Conservation (phyloP, 208 protist species). For the Acanthamoeba sp. region DNA sequence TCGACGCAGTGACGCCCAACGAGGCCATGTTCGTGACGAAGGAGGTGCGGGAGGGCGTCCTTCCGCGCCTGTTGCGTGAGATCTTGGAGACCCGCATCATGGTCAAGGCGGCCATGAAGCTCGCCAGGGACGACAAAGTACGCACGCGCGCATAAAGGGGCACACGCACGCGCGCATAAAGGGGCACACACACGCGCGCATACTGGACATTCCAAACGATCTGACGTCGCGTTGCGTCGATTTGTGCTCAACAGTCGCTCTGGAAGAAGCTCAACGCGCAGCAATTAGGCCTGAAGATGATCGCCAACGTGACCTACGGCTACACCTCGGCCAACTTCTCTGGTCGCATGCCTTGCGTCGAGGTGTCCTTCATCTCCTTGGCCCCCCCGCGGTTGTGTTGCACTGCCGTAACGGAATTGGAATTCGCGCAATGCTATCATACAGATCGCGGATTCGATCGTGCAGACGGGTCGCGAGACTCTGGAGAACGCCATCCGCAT, state of each 20-base stretch:
- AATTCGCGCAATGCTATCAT: too few relatives aligned
- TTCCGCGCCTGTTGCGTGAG: slow-evolving; percentile 89
- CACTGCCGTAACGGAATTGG: too few relatives aligned
- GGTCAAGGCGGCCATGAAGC: slow-evolving; percentile 89
- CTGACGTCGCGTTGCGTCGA: too few relatives aligned
- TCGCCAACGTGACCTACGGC: slow-evolving; percentile 95
- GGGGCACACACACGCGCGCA: too few relatives aligned
- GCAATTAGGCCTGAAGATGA: slow-evolving; percentile 93
- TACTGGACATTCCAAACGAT: too few relatives aligned
- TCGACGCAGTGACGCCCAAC: slow-evolving; percentile 81
- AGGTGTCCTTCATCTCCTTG: slow-evolving; percentile 77
- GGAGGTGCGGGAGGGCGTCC: slow-evolving; percentile 84
- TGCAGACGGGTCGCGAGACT: slow-evolving; percentile 90
- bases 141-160: too few relatives aligned
- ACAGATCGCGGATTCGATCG: slow-evolving; percentile 91
- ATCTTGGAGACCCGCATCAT: slow-evolving; percentile 90
- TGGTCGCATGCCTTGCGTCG: slow-evolving; percentile 94
- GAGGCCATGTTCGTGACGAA: slow-evolving; percentile 80
- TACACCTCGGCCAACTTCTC: slow-evolving; percentile 92
- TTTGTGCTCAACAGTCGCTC: slow-evolving; percentile 62
- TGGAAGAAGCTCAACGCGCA: slow-evolving; percentile 86
- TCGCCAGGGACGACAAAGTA: slow-evolving; percentile 73
- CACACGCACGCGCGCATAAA: too few relatives aligned
- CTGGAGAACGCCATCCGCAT: slow-evolving; percentile 87
- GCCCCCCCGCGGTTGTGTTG: not conserved